phyloP scores from a whole-genome alignment of 2,329 filamentous ascomycete genomes.

The Metarhizium brunneum region DNA sequence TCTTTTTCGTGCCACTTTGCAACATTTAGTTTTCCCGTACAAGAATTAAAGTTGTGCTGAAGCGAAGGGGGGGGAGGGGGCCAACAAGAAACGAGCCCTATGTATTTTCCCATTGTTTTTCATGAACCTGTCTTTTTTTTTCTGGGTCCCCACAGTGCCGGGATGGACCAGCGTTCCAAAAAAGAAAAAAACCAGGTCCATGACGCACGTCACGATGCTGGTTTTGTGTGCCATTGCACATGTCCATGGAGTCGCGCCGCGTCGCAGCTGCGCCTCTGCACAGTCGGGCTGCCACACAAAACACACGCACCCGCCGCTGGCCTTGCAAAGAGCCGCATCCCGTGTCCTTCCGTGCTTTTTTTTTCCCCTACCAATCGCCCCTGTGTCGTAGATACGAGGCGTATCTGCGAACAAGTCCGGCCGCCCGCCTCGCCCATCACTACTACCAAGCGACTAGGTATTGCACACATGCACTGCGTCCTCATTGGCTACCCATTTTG shows the following conservation, averaged over 20 bases:
- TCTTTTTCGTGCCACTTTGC: constrained; percentile 15
- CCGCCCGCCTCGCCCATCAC: not conserved
- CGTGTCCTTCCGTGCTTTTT: not conserved
- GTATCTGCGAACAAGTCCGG: not conserved
- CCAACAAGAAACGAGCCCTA: too few relatives aligned
- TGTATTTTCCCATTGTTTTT: too few relatives aligned
- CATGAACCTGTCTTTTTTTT: too few relatives aligned
- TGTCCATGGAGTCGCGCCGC: not conserved
- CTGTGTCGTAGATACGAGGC: not conserved
- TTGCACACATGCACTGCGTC: too few relatives aligned
- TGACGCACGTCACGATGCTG: constrained; percentile 6
- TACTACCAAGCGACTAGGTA: too few relatives aligned
- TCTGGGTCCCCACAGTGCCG: too few relatives aligned
- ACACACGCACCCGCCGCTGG: not conserved
- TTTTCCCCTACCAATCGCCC: not conserved
- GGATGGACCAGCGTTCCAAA: too few relatives aligned
- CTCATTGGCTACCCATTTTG: too few relatives aligned
- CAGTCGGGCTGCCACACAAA: not conserved
- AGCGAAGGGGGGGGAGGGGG: too few relatives aligned
- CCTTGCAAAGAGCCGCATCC: not conserved
- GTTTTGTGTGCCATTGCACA: constrained; percentile 2
- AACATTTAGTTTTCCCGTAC: too few relatives aligned
- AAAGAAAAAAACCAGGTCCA: not conserved
- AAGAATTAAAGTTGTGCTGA: too few relatives aligned
- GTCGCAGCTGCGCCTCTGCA: not conserved